phyloP scores from a whole-genome alignment of 768 basidiomycete species.

The Strobilomyces confusus region DNA sequence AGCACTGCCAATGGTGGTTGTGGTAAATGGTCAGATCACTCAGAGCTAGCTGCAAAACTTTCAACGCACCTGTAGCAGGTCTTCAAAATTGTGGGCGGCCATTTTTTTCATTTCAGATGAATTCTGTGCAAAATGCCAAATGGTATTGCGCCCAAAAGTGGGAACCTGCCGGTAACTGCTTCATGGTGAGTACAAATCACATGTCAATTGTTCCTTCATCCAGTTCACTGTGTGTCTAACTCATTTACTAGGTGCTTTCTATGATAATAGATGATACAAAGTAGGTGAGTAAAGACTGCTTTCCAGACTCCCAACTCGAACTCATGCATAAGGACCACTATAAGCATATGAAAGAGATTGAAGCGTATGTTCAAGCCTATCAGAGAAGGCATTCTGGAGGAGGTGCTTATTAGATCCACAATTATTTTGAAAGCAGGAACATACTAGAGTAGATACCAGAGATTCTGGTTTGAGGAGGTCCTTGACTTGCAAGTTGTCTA shows the following conservation, averaged over 20 bases:
- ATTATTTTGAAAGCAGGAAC: too few relatives aligned
- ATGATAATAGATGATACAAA: not conserved
- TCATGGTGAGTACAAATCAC: not conserved
- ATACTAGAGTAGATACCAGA: too few relatives aligned
- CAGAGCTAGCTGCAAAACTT: too few relatives aligned
- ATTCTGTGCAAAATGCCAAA: not conserved
- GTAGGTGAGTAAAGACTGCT: not conserved
- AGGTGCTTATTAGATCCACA: too few relatives aligned
- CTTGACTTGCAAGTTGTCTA: too few relatives aligned
- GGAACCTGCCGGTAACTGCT: not conserved
- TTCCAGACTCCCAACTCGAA: not conserved
- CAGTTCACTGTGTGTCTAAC: not conserved
- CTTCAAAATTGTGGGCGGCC: not conserved
- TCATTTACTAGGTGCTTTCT: not conserved
- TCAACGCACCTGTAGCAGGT: not conserved
- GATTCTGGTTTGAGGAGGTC: too few relatives aligned
- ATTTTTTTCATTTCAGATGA: not conserved
- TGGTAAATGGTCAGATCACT: too few relatives aligned
- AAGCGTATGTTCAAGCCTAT: not conserved
- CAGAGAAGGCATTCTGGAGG: not conserved
- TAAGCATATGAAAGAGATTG: not conserved
- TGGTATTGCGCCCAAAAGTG: not conserved
- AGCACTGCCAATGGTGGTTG: too few relatives aligned
- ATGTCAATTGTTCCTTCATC: not conserved
- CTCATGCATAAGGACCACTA: not conserved